A percentile compares a stretch with the other conserved stretches of the same genome.
phyloP scores from a whole-genome alignment of 768 basidiomycete species.

The Podaxis sp. region DNA sequence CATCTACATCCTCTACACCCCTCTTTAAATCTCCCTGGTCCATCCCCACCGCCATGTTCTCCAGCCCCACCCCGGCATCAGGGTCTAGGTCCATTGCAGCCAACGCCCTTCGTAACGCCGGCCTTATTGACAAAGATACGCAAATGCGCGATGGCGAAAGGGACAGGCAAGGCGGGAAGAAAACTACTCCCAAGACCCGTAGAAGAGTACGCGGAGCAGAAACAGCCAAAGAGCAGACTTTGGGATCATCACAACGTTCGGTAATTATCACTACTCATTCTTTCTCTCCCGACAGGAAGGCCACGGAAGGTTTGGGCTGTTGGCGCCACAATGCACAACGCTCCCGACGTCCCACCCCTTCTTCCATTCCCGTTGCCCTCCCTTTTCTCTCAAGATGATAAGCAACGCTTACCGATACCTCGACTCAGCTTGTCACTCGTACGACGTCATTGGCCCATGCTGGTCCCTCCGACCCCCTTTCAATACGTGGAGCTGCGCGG shows the following conservation, averaged over 20 bases:
- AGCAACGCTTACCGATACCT: constrained; percentile 36
- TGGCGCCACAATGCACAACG: constrained; percentile 14
- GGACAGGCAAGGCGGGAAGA: constrained; percentile 73
- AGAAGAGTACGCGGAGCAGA: constrained; percentile 65
- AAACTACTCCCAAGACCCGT: constrained; percentile 60
- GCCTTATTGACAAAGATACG: constrained; percentile 75
- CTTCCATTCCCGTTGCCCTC: constrained; percentile 37
- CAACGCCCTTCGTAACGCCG: constrained; percentile 66
- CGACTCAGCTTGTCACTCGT: constrained; percentile 33
- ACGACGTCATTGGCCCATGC: constrained; percentile 32
- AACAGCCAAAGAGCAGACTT: constrained; percentile 52
- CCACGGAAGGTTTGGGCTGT: constrained; percentile 21
- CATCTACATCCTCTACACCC: constrained; percentile 10
- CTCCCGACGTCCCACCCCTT: constrained; percentile 19
- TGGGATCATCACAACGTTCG: constrained; percentile 46
- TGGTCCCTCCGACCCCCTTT: constrained; percentile 51
- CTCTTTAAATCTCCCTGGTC: not conserved
- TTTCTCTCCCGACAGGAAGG: constrained; percentile 30
- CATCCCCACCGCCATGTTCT: constrained; percentile 43
- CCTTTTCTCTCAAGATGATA: constrained; percentile 35
- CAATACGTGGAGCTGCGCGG: constrained; percentile 67
- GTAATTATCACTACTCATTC: constrained; percentile 61
- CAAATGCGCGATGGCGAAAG: constrained; percentile 66
- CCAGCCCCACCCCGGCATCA: constrained; percentile 57
- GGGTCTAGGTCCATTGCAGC: constrained; percentile 58